Percentiles rank a stretch among this genome's conserved stretches.
phyloP scores from a whole-genome alignment of 148 eudicot genomes.

The Rheum nobile region DNA sequence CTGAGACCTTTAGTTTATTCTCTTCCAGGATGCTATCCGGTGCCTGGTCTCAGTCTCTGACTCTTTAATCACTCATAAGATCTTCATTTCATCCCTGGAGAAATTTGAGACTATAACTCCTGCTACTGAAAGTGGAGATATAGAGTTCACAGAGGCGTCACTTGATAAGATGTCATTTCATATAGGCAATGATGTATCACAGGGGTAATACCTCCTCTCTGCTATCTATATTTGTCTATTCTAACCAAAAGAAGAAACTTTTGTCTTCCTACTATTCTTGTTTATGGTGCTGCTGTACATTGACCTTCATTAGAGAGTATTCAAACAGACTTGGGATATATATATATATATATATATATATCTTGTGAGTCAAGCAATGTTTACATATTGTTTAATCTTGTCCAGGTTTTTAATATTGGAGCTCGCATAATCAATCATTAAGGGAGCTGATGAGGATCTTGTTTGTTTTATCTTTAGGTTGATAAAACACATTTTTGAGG shows the following conservation, averaged over 20 bases:
- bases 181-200: constrained; percentile 23
- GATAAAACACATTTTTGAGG: constrained; percentile 56
- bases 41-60: constrained; percentile 58
- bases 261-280: background rate
- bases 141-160: constrained; percentile 17
- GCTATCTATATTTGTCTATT: background rate
- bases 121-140: constrained; percentile 24
- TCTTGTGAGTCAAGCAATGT: background rate
- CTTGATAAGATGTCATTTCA: constrained; percentile 20
- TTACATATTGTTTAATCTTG: constrained; percentile 2
- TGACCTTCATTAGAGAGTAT: background rate
- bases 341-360: background rate
- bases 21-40: constrained; percentile 51
- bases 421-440: constrained; percentile 56
- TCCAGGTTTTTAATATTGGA: constrained; percentile 56
- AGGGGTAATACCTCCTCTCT: constrained; percentile 25
- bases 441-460: constrained; percentile 64
- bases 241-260: background rate
- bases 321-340: background rate
- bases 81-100: constrained; percentile 46
- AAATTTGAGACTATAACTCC: constrained; percentile 34
- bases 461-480: constrained; percentile 39
- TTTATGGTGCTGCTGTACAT: background rate
- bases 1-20: background rate
- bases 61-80: constrained; percentile 35